A percentile compares a stretch with the other conserved stretches of the same genome.
Conservation (phyloP, 2,329 filamentous ascomycete species). For the Apiospora kogelbergensis region DNA sequence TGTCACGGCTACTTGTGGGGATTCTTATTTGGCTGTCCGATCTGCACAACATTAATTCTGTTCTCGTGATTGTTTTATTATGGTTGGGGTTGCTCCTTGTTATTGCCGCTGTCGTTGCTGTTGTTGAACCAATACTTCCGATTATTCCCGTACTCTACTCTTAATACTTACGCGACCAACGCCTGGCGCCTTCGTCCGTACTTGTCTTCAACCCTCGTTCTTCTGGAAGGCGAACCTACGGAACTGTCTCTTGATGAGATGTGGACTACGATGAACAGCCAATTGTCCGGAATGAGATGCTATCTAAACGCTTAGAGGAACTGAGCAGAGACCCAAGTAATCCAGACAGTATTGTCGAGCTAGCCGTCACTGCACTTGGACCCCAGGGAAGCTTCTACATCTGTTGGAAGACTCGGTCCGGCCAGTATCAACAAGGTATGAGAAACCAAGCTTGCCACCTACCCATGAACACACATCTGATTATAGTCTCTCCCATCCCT, state of each 20-base stretch:
- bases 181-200: background rate
- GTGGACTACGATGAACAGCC: slow-evolving; percentile 5
- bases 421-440: slow-evolving; percentile 29
- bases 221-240: background rate
- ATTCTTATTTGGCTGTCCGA: background rate
- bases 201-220: background rate
- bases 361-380: slow-evolving; percentile 32
- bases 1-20: slow-evolving; percentile 2
- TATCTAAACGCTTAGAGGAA: slow-evolving; percentile 26
- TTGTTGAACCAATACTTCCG: background rate
- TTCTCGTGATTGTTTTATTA: background rate
- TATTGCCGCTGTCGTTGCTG: background rate
- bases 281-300: slow-evolving; percentile 20
- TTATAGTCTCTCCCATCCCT: background rate
- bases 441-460: too few species aligned
- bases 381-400: slow-evolving; percentile 30
- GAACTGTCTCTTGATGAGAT: slow-evolving; percentile 5
- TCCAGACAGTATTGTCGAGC: slow-evolving; percentile 28
- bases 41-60: background rate
- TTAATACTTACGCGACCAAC: background rate
- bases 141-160: background rate
- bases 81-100: background rate
- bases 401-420: slow-evolving; percentile 30
- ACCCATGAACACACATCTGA: too few species aligned
- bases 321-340: slow-evolving; percentile 22